phyloP scores from a whole-genome alignment of 768 basidiomycete species.

The Lactarius indigo region DNA sequence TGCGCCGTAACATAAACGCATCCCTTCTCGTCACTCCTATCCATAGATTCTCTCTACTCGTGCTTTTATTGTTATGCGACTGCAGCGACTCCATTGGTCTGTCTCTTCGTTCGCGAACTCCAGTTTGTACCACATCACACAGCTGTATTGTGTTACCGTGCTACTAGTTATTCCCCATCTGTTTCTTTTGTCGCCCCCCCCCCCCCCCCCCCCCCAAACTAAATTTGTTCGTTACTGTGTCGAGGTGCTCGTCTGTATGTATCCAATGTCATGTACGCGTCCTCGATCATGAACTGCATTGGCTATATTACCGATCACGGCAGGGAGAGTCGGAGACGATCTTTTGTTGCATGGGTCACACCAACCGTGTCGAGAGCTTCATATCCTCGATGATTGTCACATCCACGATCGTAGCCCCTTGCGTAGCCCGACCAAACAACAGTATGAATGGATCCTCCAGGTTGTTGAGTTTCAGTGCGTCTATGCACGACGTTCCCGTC shows the following conservation, averaged over 20 bases:
- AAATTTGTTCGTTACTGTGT: neutral
- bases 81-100: neutral
- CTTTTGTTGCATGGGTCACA: neutral
- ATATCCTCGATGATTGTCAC: neutral
- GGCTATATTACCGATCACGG: neutral
- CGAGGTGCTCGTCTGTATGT: neutral
- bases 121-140: neutral
- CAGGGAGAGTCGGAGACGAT: neutral
- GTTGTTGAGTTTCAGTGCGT: too few relatives aligned
- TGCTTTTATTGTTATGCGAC: neutral
- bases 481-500: too few relatives aligned
- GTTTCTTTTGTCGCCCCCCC: neutral
- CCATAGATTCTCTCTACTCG: neutral
- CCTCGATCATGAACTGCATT: neutral
- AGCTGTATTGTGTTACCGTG: neutral
- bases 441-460: slow-evolving; percentile 36
- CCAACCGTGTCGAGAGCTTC: neutral
- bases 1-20: neutral
- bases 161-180: neutral
- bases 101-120: neutral
- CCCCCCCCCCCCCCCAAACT: too few relatives aligned
- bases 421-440: slow-evolving; percentile 23
- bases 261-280: neutral
- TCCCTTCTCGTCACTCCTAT: neutral
- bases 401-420: slow-evolving; percentile 28